Evolutionary conservation across 352 stramenopile species (phyloP).

Genomic region (Aphanomyces stellatus): DNA sequence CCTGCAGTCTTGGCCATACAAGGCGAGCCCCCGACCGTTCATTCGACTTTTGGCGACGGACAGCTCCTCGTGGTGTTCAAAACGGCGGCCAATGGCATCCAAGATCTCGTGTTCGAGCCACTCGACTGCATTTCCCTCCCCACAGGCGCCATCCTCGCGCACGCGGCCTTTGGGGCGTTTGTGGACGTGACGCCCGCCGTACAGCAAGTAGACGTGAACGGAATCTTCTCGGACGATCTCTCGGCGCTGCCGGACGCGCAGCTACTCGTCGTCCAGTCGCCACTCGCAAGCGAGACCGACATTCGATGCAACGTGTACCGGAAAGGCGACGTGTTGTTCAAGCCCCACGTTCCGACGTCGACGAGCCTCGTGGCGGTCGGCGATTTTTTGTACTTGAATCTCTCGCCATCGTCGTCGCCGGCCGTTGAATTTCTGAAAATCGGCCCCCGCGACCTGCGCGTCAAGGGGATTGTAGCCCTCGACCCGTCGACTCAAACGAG

Average conservation of each 20-base stretch:
- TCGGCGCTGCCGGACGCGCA: neutral
- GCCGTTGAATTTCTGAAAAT: neutral
- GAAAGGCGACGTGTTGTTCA: slow-evolving; percentile 2
- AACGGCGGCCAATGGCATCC: neutral
- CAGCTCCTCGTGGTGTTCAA: slow-evolving; percentile 10
- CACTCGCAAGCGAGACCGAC: neutral
- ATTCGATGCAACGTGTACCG: neutral
- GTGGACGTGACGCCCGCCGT: neutral
- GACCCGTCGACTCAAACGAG: neutral
- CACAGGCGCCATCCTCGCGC: neutral
- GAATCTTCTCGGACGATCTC: neutral
- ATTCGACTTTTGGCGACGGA: neutral
- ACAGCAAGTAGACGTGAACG: neutral
- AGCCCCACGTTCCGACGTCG: neutral
- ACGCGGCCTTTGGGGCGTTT: slow-evolving; percentile 8
- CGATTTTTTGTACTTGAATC: neutral
- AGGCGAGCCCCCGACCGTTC: neutral
- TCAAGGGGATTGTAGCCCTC: neutral
- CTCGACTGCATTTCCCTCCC: neutral
- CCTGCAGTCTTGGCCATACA: neutral
- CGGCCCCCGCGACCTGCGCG: neutral
- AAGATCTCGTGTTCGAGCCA: neutral
- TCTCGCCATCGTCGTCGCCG: neutral
- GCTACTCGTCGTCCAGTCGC: neutral
- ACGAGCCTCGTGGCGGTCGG: neutral